These are phyloP conservation scores for Cadophora gregata DNA, from an alignment of 2,329 filamentous ascomycete species.

Conservation along the genomic window DNA sequence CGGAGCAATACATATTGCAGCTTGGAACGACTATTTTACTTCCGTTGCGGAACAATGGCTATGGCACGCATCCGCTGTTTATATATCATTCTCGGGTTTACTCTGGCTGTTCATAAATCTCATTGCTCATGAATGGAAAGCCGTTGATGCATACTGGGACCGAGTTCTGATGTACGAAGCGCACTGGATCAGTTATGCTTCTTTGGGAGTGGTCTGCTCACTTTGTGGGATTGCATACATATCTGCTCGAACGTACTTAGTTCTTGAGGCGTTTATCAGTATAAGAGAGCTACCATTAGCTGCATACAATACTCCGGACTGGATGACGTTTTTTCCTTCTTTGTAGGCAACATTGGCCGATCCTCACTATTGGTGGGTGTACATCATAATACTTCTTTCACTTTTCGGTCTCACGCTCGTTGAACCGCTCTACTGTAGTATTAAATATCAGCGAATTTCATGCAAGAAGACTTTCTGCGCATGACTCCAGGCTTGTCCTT, in stretches of 20 bases:
- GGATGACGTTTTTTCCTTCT: neutral
- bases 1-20: constrained; percentile 24
- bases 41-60: neutral
- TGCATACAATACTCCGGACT: constrained; percentile 1
- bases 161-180: constrained; percentile 6
- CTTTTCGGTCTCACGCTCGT: too few relatives aligned
- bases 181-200: neutral
- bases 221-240: constrained; percentile 2
- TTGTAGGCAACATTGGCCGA: neutral
- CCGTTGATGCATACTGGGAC: neutral
- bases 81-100: neutral
- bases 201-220: neutral
- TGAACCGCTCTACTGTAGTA: too few relatives aligned
- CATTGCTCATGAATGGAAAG: neutral
- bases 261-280: neutral
- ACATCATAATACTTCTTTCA: too few relatives aligned
- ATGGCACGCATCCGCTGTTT: neutral
- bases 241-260: constrained; percentile 2
- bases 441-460: too few relatives aligned
- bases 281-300: constrained; percentile 5
- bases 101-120: neutral
- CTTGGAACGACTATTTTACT: constrained; percentile 31
- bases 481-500: too few relatives aligned
- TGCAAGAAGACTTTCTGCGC: too few relatives aligned
- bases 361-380: too few relatives aligned